Conservation (phyloP, 345 rosid species). For the Corchorus capsularis region DNA sequence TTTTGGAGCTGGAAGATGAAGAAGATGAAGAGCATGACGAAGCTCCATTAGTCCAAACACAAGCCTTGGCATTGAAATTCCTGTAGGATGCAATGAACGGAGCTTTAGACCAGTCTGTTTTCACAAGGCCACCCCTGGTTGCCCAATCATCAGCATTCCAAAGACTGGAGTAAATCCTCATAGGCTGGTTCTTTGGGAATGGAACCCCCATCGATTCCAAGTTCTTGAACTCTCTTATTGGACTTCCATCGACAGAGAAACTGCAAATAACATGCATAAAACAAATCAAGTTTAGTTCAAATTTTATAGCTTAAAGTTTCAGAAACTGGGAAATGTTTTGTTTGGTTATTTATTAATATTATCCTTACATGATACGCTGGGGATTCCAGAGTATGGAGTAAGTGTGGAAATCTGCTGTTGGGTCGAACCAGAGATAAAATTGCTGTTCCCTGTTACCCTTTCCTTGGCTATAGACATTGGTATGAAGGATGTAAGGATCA, state of each 20-base stretch:
- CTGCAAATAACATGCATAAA: slow-evolving; percentile 22
- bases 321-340: no score
- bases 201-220: slow-evolving; percentile 48
- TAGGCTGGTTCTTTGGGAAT: slow-evolving; percentile 60
- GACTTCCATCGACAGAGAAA: slow-evolving; percentile 56
- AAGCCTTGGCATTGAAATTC: slow-evolving; percentile 43
- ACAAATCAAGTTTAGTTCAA: not conserved
- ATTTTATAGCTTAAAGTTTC: no score
- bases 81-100: slow-evolving; percentile 59
- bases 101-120: slow-evolving; percentile 62
- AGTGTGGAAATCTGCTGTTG: slow-evolving; percentile 64
- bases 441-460: slow-evolving; percentile 70
- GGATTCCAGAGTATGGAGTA: slow-evolving; percentile 72
- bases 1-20: slow-evolving; percentile 19
- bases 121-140: slow-evolving; percentile 71
- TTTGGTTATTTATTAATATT: not conserved
- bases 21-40: slow-evolving; percentile 31
- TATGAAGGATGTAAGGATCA: slow-evolving; percentile 65
- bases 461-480: slow-evolving; percentile 60
- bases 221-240: slow-evolving; percentile 73
- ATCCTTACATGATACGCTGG: slow-evolving; percentile 49
- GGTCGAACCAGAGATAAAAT: slow-evolving; percentile 69
- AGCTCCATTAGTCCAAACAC: slow-evolving; percentile 32
- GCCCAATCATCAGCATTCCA: slow-evolving; percentile 86
- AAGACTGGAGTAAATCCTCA: slow-evolving; percentile 59